Conservation (phyloP, 164 flowering plant species). For the Macadamia tetraphylla region DNA sequence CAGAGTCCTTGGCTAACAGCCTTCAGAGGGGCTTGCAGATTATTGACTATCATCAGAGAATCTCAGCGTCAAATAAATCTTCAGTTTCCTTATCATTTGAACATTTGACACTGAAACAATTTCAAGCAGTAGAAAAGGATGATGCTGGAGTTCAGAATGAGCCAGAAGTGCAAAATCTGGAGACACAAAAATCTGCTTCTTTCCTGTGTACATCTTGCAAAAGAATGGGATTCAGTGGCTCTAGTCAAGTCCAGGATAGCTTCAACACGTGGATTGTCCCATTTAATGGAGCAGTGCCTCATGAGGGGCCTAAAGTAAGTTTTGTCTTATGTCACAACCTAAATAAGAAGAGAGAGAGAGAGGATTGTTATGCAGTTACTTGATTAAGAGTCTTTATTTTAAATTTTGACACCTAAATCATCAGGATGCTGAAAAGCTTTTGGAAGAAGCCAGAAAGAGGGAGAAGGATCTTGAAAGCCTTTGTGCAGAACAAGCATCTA, state of each 20-base stretch:
- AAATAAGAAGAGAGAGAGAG: no score
- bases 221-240: conserved; percentile 16
- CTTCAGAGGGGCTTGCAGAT: conserved; percentile 88
- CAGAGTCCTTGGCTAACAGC: conserved; percentile 89
- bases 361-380: not conserved
- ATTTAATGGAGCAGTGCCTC: conserved; percentile 23
- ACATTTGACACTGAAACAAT: conserved; percentile 53
- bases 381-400: not conserved
- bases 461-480: conserved; percentile 57
- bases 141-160: conserved; percentile 47
- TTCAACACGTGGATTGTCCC: conserved; percentile 38
- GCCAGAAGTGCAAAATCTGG: conserved; percentile 14
- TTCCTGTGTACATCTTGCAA: conserved; percentile 64
- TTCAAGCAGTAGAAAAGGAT: conserved; percentile 39
- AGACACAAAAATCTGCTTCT: conserved; percentile 8
- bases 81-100: conserved; percentile 74
- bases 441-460: conserved; percentile 25
- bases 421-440: conserved; percentile 32
- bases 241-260: conserved; percentile 41
- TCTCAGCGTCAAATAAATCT: conserved; percentile 42
- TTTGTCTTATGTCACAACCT: no score
- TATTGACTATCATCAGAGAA: conserved; percentile 71
- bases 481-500: conserved; percentile 66
- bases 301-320: conserved; percentile 26
- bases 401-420: not conserved